Conservation (phyloP, 2,329 filamentous ascomycete genomes). For the Chlorencoelia australis region DNA sequence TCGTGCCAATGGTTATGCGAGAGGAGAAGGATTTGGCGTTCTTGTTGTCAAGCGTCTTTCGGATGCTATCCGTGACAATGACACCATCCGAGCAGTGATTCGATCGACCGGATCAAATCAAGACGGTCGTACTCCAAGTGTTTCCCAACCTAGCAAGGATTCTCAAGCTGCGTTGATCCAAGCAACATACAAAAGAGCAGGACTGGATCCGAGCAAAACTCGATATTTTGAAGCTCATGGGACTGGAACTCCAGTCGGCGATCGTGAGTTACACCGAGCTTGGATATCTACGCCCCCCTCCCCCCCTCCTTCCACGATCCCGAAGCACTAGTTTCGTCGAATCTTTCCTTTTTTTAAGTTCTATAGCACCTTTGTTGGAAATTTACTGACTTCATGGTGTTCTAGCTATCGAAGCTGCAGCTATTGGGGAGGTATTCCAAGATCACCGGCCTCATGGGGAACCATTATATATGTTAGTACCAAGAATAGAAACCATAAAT, state of each 20-base stretch:
- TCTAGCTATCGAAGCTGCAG: conserved; percentile 1
- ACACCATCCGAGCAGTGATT: conserved; percentile 46
- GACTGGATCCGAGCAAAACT: not conserved
- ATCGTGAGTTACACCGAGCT: too few relatives aligned
- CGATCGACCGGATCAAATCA: conserved; percentile 39
- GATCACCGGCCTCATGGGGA: not conserved
- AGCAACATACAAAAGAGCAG: conserved; percentile 3
- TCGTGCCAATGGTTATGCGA: conserved; percentile 50
- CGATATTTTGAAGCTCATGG: conserved; percentile 10
- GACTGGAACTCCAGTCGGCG: conserved; percentile 2
- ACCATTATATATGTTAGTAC: not conserved
- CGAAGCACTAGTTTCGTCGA: too few relatives aligned
- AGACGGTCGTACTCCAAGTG: conserved; percentile 46
- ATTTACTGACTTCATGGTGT: too few relatives aligned
- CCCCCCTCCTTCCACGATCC: too few relatives aligned
- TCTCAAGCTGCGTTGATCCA: conserved; percentile 28
- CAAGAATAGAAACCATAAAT: not conserved
- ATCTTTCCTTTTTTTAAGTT: too few relatives aligned
- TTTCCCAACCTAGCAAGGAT: conserved; percentile 40
- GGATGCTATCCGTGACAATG: conserved; percentile 46
- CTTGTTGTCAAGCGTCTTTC: conserved; percentile 47
- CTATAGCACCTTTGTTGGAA: too few relatives aligned
- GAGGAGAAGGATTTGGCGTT: conserved; percentile 49
- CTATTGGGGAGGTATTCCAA: conserved; percentile 1
- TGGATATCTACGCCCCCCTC: too few relatives aligned